A percentile compares a stretch with the other conserved stretches of the same genome.
Evolutionary conservation across 192 early-diverging fungal genomes (phyloP).

Genomic region (Coemansia sp.): DNA sequence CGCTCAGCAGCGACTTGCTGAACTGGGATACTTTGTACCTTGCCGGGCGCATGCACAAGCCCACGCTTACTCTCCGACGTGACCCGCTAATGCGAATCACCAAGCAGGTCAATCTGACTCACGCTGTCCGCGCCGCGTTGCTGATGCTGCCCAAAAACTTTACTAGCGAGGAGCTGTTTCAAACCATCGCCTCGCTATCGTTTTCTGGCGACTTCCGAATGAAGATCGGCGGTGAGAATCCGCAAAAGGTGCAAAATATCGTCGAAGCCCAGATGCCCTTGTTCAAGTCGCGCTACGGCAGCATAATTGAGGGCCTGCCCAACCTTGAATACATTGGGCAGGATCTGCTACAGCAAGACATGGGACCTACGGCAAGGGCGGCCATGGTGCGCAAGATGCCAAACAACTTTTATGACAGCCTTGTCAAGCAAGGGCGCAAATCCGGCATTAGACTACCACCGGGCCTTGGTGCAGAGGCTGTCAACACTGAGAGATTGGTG

Average conservation of each 20-base stretch:
- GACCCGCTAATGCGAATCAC: conserved; percentile 51
- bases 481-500: conserved; percentile 36
- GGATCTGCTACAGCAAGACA: conserved; percentile 60
- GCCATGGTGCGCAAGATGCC: conserved; percentile 79
- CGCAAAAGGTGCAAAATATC: conserved; percentile 93
- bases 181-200: conserved; percentile 79
- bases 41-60: conserved; percentile 97
- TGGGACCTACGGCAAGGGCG: conserved; percentile 60
- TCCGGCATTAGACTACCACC: conserved; percentile 32
- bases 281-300: conserved; percentile 50
- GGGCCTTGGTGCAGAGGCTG: conserved; percentile 20
- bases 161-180: conserved; percentile 76
- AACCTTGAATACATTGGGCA: conserved; percentile 47
- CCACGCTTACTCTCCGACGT: conserved; percentile 53
- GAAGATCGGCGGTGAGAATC: conserved; percentile 91
- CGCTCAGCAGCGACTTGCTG: conserved; percentile 78
- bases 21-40: conserved; percentile 97
- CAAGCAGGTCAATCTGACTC: conserved; percentile 80
- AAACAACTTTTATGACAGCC: conserved; percentile 65
- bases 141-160: conserved; percentile 82
- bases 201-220: conserved; percentile 93
- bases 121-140: conserved; percentile 79
- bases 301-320: conserved; percentile 50
- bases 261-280: conserved; percentile 66
- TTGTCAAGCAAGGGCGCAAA: conserved; percentile 50